Conservation (phyloP, 306 rosid species). For the Cicer bijugum region DNA sequence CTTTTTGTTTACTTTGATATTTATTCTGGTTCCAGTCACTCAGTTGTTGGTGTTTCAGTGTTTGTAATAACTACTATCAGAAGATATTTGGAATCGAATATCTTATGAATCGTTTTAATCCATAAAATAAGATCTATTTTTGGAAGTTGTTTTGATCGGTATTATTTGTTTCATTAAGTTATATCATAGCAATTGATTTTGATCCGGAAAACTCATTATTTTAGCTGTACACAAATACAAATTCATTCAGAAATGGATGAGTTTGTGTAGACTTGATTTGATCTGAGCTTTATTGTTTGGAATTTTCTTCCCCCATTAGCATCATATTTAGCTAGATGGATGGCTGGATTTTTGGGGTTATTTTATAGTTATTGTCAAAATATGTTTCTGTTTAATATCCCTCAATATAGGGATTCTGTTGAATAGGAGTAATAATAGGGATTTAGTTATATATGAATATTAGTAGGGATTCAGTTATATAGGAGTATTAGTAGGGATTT, state of each 20-base stretch:
- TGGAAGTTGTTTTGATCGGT: background rate
- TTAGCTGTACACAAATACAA: background rate
- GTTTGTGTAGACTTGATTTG: conserved; percentile 7
- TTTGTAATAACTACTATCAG: conserved; percentile 2
- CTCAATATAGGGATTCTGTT: too few species aligned
- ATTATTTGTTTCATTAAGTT: conserved; percentile 12
- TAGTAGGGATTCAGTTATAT: too few species aligned
- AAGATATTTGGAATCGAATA: conserved; percentile 17
- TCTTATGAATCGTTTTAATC: conserved; percentile 5
- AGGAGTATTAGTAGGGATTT: too few species aligned
- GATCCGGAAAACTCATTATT: background rate
- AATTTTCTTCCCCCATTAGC: background rate
- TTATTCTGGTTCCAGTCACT: too few species aligned
- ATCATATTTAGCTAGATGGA: background rate
- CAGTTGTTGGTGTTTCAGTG: background rate
- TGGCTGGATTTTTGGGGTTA: conserved; percentile 4
- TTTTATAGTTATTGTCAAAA: too few species aligned
- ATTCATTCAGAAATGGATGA: background rate
- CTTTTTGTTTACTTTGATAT: background rate
- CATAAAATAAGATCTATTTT: background rate
- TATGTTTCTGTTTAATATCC: too few species aligned
- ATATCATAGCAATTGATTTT: background rate
- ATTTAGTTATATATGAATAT: too few species aligned
- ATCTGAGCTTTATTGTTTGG: background rate
- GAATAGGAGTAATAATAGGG: too few species aligned